Percentiles rank a stretch among this genome's conserved stretches.
Evolutionary conservation across 805 yeast species (phyloP).

Genomic region (Suhomyces emberorum): DNA sequence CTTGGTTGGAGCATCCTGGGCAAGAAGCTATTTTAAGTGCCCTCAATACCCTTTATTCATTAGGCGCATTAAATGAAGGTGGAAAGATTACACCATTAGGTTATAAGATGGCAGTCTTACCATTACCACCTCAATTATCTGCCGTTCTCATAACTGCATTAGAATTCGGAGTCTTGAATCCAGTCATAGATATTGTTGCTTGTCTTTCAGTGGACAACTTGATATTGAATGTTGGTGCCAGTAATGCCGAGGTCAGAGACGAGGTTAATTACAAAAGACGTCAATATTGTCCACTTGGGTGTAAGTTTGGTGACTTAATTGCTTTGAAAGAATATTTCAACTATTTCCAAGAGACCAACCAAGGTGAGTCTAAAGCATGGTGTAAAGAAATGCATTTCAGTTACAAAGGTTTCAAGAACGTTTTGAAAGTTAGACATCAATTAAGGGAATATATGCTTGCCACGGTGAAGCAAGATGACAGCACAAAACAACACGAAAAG

Average conservation of each 20-base stretch:
- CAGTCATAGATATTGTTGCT: constrained; percentile 85
- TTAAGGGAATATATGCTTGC: constrained; percentile 62
- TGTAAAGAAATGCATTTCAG: constrained; percentile 76
- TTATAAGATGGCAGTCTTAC: constrained; percentile 81
- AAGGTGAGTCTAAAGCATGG: constrained; percentile 70
- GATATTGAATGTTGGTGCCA: constrained; percentile 60
- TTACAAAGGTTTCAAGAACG: constrained; percentile 77
- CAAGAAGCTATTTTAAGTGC: constrained; percentile 73
- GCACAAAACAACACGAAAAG: constrained; percentile 22
- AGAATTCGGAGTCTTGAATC: constrained; percentile 52
- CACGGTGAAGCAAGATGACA: constrained; percentile 42
- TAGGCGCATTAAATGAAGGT: constrained; percentile 72
- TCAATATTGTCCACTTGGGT: constrained; percentile 67
- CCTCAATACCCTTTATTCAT: constrained; percentile 68
- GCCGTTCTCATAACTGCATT: constrained; percentile 76
- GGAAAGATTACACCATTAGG: constrained; percentile 83
- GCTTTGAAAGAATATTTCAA: constrained; percentile 77
- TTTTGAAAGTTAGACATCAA: constrained; percentile 70
- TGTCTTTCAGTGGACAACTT: constrained; percentile 92
- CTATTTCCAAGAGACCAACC: constrained; percentile 39
- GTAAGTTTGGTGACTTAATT: constrained; percentile 75
- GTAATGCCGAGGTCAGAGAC: constrained; percentile 71
- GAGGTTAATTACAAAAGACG: constrained; percentile 76
- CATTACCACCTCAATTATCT: constrained; percentile 88
- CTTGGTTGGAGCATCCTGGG: constrained; percentile 93